A percentile compares a stretch with the other conserved stretches of the same genome.
These are phyloP conservation scores for Amanita subjunquillea DNA, from an alignment of 768 basidiomycete species.

Conservation along the genomic window DNA sequence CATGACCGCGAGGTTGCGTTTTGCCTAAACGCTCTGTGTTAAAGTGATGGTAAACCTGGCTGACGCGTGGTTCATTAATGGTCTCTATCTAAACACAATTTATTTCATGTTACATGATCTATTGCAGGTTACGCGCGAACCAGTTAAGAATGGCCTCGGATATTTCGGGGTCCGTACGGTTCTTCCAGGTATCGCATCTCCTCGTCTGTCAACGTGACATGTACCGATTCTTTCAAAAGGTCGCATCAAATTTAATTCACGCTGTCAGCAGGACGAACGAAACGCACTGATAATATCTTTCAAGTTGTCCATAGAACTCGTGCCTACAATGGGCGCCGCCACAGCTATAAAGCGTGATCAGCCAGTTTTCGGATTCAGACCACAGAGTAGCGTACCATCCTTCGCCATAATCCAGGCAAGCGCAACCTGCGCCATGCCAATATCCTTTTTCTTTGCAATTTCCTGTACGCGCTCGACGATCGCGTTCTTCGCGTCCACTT, in stretches of 20 bases:
- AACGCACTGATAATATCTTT: slow-evolving; percentile 37
- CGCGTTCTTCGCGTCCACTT: too few species aligned
- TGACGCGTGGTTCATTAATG: too few species aligned
- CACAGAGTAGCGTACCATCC: slow-evolving; percentile 12
- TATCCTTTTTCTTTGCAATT: too few species aligned
- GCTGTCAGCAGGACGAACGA: not conserved
- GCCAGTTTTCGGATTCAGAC: not conserved
- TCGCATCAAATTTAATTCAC: not conserved
- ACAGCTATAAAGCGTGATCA: slow-evolving; percentile 21
- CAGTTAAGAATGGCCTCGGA: slow-evolving; percentile 33
- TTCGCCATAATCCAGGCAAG: too few species aligned
- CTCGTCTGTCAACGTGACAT: slow-evolving; percentile 41
- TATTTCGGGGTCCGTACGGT: slow-evolving; percentile 34
- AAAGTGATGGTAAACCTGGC: too few species aligned
- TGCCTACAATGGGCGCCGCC: slow-evolving; percentile 50
- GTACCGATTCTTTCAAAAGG: slow-evolving; percentile 17
- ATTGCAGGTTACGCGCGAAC: too few species aligned
- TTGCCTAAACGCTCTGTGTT: too few species aligned
- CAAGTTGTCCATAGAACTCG: slow-evolving; percentile 40
- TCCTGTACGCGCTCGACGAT: slow-evolving; percentile 31
- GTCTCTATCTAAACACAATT: too few species aligned
- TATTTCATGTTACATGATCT: too few species aligned
- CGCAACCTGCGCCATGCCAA: too few species aligned
- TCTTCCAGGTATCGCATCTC: slow-evolving; percentile 22
- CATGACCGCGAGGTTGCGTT: too few species aligned